A percentile compares a stretch with the other conserved stretches of the same genome.
Evolutionary conservation across 1,284 basidiomycete genomes (phyloP).

Genomic region (Ceratobasidium sp.): DNA sequence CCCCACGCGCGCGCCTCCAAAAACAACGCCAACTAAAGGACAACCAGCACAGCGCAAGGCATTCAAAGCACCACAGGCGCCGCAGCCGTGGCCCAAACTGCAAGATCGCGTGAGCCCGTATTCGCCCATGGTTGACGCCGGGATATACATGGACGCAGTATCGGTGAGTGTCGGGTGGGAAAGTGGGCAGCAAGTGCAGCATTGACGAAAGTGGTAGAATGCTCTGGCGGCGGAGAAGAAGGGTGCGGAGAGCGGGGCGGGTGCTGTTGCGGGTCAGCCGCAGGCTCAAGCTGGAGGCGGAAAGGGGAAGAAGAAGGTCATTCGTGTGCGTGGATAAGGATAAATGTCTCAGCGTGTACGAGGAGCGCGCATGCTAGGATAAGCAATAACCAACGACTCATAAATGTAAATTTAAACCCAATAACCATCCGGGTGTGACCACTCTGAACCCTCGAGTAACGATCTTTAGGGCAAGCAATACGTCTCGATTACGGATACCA

Average conservation of each 20-base stretch:
- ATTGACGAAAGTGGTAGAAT: slow-evolving; percentile 52
- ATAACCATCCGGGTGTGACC: slow-evolving; percentile 1
- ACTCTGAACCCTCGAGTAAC: background rate
- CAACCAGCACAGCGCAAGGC: slow-evolving; percentile 39
- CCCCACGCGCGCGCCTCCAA: slow-evolving; percentile 33
- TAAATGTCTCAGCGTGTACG: background rate
- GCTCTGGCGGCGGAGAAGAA: slow-evolving; percentile 36
- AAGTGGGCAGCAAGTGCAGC: slow-evolving; percentile 52
- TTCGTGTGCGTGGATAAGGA: slow-evolving; percentile 43
- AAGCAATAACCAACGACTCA: slow-evolving; percentile 15
- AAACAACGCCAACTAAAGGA: background rate
- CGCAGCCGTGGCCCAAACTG: slow-evolving; percentile 44
- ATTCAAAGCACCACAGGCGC: slow-evolving; percentile 42
- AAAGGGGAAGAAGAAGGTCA: slow-evolving; percentile 49
- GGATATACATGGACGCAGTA: slow-evolving; percentile 37
- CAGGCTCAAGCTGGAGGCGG: slow-evolving; percentile 39
- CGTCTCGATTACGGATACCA: background rate
- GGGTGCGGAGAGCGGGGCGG: slow-evolving; percentile 34
- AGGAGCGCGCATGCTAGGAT: background rate
- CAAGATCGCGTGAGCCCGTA: slow-evolving; percentile 53
- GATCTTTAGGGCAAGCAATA: background rate
- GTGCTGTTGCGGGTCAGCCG: slow-evolving; percentile 29
- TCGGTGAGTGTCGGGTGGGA: slow-evolving; percentile 56
- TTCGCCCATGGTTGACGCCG: slow-evolving; percentile 34
- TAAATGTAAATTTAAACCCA: slow-evolving; percentile 38